Conservation (phyloP, 2,329 filamentous ascomycete species). For the Fusarium sp. region DNA sequence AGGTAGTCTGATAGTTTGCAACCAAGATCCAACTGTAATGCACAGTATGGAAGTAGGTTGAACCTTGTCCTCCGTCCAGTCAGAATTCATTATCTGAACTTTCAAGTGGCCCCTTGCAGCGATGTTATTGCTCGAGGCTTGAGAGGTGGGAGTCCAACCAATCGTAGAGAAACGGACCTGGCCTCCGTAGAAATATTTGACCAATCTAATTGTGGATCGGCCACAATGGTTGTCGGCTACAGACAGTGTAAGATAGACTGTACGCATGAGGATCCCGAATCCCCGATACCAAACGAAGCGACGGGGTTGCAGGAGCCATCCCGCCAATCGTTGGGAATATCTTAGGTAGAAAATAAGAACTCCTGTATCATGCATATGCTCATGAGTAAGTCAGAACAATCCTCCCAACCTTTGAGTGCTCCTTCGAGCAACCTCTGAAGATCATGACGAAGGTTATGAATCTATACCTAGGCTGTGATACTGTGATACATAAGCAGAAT, state of each 20-base stretch:
- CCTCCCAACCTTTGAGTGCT: not conserved
- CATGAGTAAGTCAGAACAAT: not conserved
- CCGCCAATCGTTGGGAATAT: too few relatives aligned
- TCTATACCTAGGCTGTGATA: too few relatives aligned
- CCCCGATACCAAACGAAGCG: not conserved
- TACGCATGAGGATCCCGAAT: not conserved
- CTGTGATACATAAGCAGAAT: not conserved
- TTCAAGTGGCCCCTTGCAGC: not conserved
- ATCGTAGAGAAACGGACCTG: not conserved
- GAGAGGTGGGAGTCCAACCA: not conserved
- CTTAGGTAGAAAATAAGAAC: not conserved
- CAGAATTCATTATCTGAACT: not conserved
- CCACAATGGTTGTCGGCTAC: not conserved
- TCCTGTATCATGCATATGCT: not conserved
- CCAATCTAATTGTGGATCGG: not conserved
- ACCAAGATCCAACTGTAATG: too few relatives aligned
- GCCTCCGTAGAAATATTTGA: not conserved
- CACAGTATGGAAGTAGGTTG: too few relatives aligned
- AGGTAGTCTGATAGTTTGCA: not conserved
- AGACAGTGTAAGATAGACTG: slow-evolving; percentile 31
- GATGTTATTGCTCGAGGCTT: not conserved
- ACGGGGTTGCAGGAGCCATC: not conserved
- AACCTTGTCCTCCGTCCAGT: not conserved
- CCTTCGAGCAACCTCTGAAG: not conserved
- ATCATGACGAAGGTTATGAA: not conserved